phyloP scores from a whole-genome alignment of 2,329 filamentous ascomycete genomes.

The Monosporascus sp. region DNA sequence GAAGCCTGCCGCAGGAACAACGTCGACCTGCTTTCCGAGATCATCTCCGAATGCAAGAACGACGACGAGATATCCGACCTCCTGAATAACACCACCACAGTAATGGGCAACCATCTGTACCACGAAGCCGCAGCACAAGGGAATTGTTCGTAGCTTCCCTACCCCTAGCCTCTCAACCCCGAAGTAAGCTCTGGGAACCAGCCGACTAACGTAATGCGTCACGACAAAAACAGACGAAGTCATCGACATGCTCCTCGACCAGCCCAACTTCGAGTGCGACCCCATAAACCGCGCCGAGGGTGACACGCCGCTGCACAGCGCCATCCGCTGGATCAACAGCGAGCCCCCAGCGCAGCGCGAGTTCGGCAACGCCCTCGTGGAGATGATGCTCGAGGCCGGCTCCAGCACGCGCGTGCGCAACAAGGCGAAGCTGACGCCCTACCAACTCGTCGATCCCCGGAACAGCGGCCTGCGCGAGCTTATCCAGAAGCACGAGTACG shows the following conservation, averaged over 20 bases:
- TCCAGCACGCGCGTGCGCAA: conserved; percentile 55
- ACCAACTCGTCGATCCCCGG: conserved; percentile 67
- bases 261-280: conserved; percentile 81
- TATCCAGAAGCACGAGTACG: conserved; percentile 67
- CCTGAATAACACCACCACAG: conserved; percentile 80
- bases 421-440: conserved; percentile 65
- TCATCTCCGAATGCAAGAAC: conserved; percentile 56
- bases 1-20: conserved; percentile 94
- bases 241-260: conserved; percentile 76
- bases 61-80: conserved; percentile 66
- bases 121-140: conserved; percentile 84
- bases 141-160: conserved; percentile 59
- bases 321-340: conserved; percentile 69
- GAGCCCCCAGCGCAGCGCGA: conserved; percentile 58
- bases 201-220: conserved; percentile 2
- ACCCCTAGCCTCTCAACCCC: not conserved
- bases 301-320: conserved; percentile 76
- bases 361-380: conserved; percentile 61
- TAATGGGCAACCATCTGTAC: conserved; percentile 82
- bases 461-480: conserved; percentile 57
- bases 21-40: conserved; percentile 72
- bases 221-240: conserved; percentile 57
- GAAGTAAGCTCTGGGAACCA: no score
- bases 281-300: conserved; percentile 63
- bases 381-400: conserved; percentile 80